phyloP scores from a whole-genome alignment of 2,329 filamentous ascomycete genomes.

The Fusarium lateritium region DNA sequence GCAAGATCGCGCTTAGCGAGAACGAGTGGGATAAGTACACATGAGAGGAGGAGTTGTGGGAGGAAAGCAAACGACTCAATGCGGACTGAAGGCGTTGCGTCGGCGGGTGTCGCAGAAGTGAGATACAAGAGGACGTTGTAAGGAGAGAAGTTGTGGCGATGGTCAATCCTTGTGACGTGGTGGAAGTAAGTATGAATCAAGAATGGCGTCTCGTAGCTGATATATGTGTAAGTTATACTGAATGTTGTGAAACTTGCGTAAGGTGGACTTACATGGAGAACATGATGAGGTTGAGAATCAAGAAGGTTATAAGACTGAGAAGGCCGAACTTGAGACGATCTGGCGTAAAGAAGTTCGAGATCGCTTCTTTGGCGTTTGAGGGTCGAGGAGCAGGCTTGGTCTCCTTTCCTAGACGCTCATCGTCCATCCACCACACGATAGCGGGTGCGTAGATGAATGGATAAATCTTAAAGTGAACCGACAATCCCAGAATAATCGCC shows the following conservation, averaged over 20 bases:
- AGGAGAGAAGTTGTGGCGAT: conserved; percentile 97
- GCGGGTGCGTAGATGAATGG: conserved; percentile 94
- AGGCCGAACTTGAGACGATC: conserved; percentile 71
- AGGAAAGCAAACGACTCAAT: conserved; percentile 89
- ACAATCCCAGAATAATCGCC: conserved; percentile 82
- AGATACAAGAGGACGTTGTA: conserved; percentile 95
- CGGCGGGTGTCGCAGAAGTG: conserved; percentile 73
- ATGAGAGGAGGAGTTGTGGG: conserved; percentile 87
- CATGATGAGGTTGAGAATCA: conserved; percentile 82
- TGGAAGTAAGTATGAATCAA: conserved; percentile 92
- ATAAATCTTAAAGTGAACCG: conserved; percentile 98
- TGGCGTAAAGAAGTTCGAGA: conserved; percentile 64
- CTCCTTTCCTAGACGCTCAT: conserved; percentile 58
- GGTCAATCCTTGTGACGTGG: conserved; percentile 92
- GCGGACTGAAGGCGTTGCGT: conserved; percentile 54
- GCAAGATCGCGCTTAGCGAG: conserved; percentile 87
- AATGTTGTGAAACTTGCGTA: not conserved
- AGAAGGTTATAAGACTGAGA: conserved; percentile 80
- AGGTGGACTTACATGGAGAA: conserved; percentile 73
- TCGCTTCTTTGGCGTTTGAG: conserved; percentile 41
- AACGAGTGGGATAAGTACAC: conserved; percentile 80
- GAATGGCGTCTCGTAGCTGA: conserved; percentile 84
- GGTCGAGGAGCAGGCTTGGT: conserved; percentile 11
- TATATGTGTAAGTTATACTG: conserved; percentile 5
- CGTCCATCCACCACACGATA: conserved; percentile 85